Evolutionary conservation across 345 rosid genomes (phyloP), one percentile per base, ranked within the genome.

Genomic region (Atalantia buxifolia): DNA sequence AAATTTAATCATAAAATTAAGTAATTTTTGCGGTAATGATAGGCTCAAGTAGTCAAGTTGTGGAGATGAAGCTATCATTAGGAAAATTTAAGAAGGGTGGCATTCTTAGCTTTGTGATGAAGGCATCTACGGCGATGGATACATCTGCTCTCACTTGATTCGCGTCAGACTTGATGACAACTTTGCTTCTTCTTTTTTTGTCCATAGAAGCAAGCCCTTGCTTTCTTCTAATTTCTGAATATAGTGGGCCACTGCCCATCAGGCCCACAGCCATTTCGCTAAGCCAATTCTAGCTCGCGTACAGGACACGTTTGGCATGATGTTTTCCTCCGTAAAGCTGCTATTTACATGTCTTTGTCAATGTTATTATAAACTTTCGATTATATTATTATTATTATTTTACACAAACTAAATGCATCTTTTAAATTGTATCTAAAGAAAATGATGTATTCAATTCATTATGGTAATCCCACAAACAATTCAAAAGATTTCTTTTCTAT

Each of bases 131-230:
- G 68, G 35, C 35, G 68, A 42, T n/a, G 53, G 10, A 19, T 71
- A 30, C 69, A 16, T 25, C 36, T n/a, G 24, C 53, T 28, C 60
- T 45, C 50, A 45, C 16, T 13, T 45, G 50, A 45, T 45, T 45
- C 16, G 13, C 50, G 50, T 45, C 50, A 45, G 50, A 25, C 35
- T 63, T 71, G 72, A 76, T 55, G 60, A 13, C 21, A 31, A 57
- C 74, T 8, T 83, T 77, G 83, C 86, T 80, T 80, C 81, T 75
- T 35, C 70, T 68, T 30, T 40, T 42, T 42, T 10, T 10, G 50
- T 3, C 50, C 18, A 45, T 13, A 1, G 50, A 45, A 45, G 50
- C 50, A 25, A 73, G 5, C 7, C 45, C 7, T 40, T 66, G 68
- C 60, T 24, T 28, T 33, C 66, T 9, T 69, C 18, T 25, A 30